Evolutionary conservation across 202 grass and related monocot genomes (phyloP).

Genomic region (Elaeis oleifera): DNA sequence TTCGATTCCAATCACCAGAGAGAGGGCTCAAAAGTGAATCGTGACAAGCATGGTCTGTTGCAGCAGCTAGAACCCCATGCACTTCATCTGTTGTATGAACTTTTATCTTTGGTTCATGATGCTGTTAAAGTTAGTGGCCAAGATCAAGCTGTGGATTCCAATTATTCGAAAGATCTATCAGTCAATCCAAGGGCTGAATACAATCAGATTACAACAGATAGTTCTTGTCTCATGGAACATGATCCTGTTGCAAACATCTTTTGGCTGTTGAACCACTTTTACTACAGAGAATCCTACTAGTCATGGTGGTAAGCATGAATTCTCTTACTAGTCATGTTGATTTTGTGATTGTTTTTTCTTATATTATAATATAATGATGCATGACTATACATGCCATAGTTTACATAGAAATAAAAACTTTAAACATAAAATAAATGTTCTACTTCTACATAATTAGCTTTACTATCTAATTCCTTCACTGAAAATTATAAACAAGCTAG

Average conservation of each 20-base stretch:
- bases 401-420: no score
- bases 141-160: slow-evolving; percentile 25
- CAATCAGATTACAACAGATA: slow-evolving; percentile 27
- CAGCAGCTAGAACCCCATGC: slow-evolving; percentile 56
- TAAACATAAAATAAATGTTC: no score
- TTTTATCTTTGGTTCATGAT: slow-evolving; percentile 73
- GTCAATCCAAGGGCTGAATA: slow-evolving; percentile 28
- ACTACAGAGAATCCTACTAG: slow-evolving; percentile 48
- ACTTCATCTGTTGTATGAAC: slow-evolving; percentile 55
- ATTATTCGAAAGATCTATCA: slow-evolving; percentile 27
- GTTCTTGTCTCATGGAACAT: slow-evolving; percentile 40
- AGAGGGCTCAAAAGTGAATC: slow-evolving; percentile 18
- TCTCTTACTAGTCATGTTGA: not conserved
- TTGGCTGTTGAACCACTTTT: slow-evolving; percentile 55
- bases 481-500: no score
- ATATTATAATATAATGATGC: no score
- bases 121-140: slow-evolving; percentile 38
- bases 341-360: no score
- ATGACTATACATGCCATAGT: no score
- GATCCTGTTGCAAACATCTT: slow-evolving; percentile 61
- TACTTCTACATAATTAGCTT: no score
- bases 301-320: slow-evolving; percentile 58
- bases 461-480: no score
- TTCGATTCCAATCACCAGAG: slow-evolving; percentile 15
- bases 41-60: slow-evolving; percentile 36